A percentile compares a stretch with the other conserved stretches of the same genome.
These are phyloP conservation scores for Ophiostoma sp. DNA, from an alignment of 2,329 filamentous ascomycete genomes.

Conservation along the genomic window DNA sequence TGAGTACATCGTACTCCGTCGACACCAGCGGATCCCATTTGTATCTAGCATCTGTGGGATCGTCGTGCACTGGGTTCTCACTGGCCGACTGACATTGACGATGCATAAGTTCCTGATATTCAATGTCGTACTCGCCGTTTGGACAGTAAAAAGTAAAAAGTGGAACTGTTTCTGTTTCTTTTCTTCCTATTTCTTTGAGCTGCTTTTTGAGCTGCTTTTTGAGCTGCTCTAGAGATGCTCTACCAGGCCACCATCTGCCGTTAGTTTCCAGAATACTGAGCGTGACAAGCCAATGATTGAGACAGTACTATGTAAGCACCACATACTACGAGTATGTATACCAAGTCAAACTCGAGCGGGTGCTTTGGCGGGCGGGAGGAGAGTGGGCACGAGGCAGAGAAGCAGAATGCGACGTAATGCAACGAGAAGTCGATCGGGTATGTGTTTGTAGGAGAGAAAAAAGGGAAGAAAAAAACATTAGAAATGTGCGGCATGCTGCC, in stretches of 20 bases:
- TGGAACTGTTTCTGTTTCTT: no score
- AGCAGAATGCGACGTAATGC: conserved; percentile 5
- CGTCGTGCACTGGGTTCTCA: not conserved
- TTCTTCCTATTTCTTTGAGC: no score
- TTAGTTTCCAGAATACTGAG: not conserved
- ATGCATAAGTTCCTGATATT: not conserved
- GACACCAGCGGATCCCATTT: not conserved
- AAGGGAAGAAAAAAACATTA: not conserved
- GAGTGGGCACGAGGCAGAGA: not conserved
- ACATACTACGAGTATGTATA: not conserved
- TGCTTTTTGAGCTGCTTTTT: no score
- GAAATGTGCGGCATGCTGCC: not conserved
- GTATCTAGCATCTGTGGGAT: not conserved
- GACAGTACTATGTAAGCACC: not conserved
- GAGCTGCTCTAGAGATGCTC: not conserved
- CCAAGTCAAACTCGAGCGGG: conserved; percentile 8
- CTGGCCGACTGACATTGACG: not conserved
- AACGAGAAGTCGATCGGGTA: not conserved
- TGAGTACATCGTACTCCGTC: not conserved
- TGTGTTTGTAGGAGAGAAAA: not conserved
- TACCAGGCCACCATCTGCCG: not conserved
- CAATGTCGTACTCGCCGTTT: no score
- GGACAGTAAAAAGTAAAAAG: no score
- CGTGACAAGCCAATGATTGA: not conserved
- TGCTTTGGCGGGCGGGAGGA: conserved; percentile 2